These are phyloP conservation scores for Aspergillus sp. DNA, from an alignment of 2,329 filamentous ascomycete species.

Conservation along the genomic window DNA sequence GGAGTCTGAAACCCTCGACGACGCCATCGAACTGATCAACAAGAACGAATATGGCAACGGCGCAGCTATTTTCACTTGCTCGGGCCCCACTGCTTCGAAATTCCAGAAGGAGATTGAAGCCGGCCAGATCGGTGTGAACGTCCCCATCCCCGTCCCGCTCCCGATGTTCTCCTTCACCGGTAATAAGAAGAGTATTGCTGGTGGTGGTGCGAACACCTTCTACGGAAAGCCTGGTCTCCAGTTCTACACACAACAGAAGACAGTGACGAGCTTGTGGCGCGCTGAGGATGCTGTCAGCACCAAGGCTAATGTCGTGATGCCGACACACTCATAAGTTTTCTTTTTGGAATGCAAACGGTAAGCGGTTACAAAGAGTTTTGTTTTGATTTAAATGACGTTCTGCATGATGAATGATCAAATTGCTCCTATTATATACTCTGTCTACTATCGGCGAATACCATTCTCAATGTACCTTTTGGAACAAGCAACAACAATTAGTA, in stretches of 20 bases:
- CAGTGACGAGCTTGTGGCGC: slow-evolving; percentile 89
- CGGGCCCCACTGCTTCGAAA: slow-evolving; percentile 58
- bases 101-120: slow-evolving; percentile 68
- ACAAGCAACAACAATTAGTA: not conserved
- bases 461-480: not conserved
- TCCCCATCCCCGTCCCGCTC: slow-evolving; percentile 63
- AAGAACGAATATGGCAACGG: slow-evolving; percentile 68
- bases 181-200: slow-evolving; percentile 87
- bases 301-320: slow-evolving; percentile 89
- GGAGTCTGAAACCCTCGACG: slow-evolving; percentile 59
- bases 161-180: slow-evolving; percentile 67
- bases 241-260: slow-evolving; percentile 98
- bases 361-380: not conserved
- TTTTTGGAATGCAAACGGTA: not conserved
- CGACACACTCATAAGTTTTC: slow-evolving; percentile 54
- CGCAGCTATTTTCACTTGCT: slow-evolving; percentile 64
- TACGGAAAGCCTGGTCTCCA: slow-evolving; percentile 90
- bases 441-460: not conserved
- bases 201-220: slow-evolving; percentile 88
- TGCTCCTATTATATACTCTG: slow-evolving; percentile 1
- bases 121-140: slow-evolving; percentile 67
- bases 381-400: not conserved
- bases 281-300: slow-evolving; percentile 79
- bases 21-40: slow-evolving; percentile 65
- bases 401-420: slow-evolving; percentile 4